Percentiles rank a stretch among this genome's conserved stretches.
phyloP scores from a whole-genome alignment of 2,329 filamentous ascomycete species.

The Didymella pomorum region DNA sequence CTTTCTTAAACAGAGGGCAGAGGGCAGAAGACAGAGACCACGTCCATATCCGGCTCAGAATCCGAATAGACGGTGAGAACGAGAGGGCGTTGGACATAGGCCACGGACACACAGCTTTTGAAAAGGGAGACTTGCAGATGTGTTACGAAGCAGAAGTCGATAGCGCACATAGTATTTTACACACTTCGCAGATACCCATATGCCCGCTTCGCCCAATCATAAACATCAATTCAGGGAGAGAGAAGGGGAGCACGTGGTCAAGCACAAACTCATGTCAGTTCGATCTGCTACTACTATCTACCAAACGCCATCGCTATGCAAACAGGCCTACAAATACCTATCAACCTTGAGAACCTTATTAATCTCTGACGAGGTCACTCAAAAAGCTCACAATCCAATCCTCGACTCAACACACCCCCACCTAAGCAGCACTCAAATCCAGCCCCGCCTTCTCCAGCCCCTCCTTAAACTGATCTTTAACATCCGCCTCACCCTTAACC shows the following conservation, averaged over 20 bases:
- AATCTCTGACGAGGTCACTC: too few relatives aligned
- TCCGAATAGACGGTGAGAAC: too few relatives aligned
- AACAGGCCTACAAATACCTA: not conserved
- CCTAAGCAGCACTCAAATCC: slow-evolving; percentile 40
- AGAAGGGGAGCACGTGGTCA: not conserved
- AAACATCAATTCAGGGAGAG: not conserved
- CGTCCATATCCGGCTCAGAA: too few relatives aligned
- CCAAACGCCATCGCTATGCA: not conserved
- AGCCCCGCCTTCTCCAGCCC: slow-evolving; percentile 54
- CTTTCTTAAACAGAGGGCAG: too few relatives aligned
- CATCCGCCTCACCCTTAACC: slow-evolving; percentile 35
- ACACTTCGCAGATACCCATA: not conserved
- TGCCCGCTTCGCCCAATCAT: not conserved
- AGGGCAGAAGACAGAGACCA: too few relatives aligned
- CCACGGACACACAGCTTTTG: too few relatives aligned
- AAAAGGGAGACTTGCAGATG: too few relatives aligned
- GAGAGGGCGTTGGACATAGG: too few relatives aligned
- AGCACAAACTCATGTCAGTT: not conserved
- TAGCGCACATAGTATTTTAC: not conserved
- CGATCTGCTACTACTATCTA: not conserved
- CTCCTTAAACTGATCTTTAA: slow-evolving; percentile 53
- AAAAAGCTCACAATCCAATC: not conserved
- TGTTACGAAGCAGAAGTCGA: too few relatives aligned
- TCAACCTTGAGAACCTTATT: not conserved
- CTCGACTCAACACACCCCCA: not conserved